Percentiles rank a stretch among this genome's conserved stretches.
Conservation (phyloP, 2,329 filamentous ascomycete genomes). For the Magnaporthiopsis rhizophila region DNA sequence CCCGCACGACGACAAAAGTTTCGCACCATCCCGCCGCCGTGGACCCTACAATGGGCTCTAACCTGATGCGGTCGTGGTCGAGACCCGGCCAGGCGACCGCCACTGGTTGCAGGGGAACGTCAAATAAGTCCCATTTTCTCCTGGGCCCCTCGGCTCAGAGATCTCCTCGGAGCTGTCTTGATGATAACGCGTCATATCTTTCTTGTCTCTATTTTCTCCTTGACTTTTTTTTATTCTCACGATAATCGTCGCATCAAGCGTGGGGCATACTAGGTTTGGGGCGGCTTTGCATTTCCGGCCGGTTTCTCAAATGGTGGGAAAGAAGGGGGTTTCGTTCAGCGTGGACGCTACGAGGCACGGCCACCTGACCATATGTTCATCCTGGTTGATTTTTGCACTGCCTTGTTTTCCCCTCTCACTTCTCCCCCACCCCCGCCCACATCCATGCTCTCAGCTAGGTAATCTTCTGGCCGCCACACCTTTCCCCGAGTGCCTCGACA, state of each 20-base stretch:
- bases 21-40: neutral
- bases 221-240: neutral
- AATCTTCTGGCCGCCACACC: neutral
- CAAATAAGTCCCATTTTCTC: neutral
- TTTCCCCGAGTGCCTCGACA: neutral
- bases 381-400: conserved; percentile 9
- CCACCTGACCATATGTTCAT: neutral
- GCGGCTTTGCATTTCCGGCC: conserved; percentile 5
- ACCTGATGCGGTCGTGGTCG: neutral
- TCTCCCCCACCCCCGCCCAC: conserved; percentile 5
- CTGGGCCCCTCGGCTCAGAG: neutral
- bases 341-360: neutral
- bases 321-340: neutral
- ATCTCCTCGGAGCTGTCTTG: neutral
- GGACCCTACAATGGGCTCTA: neutral
- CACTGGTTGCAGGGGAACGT: too few relatives aligned
- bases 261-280: conserved; percentile 8
- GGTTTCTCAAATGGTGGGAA: neutral
- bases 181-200: neutral
- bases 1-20: neutral
- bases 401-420: neutral
- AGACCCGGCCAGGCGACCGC: neutral
- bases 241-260: neutral
- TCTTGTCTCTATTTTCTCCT: conserved; percentile 1
- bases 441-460: neutral